Evolutionary conservation across 805 yeast genomes (phyloP).

Genomic region (Candida dajiaensis): DNA sequence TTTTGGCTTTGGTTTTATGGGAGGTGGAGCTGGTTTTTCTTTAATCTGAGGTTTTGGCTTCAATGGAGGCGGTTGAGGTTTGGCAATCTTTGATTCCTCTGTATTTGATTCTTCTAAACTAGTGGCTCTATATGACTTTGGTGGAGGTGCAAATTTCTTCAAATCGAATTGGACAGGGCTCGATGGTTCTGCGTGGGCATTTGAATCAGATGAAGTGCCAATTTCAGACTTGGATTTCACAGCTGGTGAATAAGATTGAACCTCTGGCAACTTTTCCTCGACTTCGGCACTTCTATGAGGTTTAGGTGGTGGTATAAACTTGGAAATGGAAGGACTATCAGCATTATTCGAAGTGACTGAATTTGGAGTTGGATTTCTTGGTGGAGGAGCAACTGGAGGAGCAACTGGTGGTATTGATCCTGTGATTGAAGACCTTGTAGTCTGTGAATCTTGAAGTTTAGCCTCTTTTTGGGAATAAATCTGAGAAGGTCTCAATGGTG

Average conservation of each 20-base stretch:
- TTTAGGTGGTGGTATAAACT: constrained; percentile 20
- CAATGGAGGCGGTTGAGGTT: constrained; percentile 21
- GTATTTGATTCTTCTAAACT: background rate
- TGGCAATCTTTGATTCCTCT: background rate
- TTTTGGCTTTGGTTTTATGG: constrained; percentile 9
- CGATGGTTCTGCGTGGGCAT: background rate
- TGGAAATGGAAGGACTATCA: background rate
- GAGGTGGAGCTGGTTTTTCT: constrained; percentile 6
- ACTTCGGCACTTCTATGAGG: constrained; percentile 10
- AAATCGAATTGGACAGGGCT: background rate
- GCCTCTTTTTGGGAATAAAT: background rate
- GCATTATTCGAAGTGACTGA: background rate
- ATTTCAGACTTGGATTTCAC: constrained; percentile 10
- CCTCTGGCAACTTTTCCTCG: background rate
- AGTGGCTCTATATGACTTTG: background rate
- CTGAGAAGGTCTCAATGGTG: constrained; percentile 8
- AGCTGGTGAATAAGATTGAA: constrained; percentile 4
- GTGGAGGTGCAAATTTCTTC: background rate
- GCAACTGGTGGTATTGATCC: background rate
- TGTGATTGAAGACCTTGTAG: background rate
- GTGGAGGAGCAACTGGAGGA: background rate
- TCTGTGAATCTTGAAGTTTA: background rate
- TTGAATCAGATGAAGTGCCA: background rate
- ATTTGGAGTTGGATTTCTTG: background rate
- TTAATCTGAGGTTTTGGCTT: constrained; percentile 24